phyloP scores from a whole-genome alignment of 1,284 basidiomycete species.

The Papiliotrema flavescens region DNA sequence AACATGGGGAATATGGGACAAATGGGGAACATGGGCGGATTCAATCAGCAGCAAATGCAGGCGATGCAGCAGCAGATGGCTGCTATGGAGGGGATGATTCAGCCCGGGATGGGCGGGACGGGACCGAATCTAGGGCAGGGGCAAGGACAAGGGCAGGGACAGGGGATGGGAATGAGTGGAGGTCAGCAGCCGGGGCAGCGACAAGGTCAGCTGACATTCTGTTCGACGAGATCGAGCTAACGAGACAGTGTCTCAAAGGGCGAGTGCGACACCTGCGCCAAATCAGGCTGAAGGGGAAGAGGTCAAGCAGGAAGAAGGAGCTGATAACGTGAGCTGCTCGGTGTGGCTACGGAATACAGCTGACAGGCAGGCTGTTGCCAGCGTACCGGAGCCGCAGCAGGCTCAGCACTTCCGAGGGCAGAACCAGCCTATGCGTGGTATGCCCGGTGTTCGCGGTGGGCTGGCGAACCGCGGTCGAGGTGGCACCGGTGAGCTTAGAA shows the following conservation, averaged over 20 bases:
- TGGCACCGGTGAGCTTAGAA: too few relatives aligned
- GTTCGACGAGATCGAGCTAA: too few relatives aligned
- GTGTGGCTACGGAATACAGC: not conserved
- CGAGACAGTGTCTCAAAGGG: slow-evolving; percentile 2
- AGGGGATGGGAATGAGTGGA: not conserved
- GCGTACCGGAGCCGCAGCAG: not conserved
- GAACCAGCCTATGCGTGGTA: slow-evolving; percentile 19
- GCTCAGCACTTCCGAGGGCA: slow-evolving; percentile 12
- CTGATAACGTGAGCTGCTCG: slow-evolving; percentile 10
- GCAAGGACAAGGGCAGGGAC: not conserved
- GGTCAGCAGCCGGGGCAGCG: not conserved
- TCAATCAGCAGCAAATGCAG: slow-evolving; percentile 28
- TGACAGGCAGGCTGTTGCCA: not conserved
- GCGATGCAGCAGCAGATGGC: slow-evolving; percentile 35
- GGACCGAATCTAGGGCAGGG: slow-evolving; percentile 6
- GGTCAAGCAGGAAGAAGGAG: slow-evolving; percentile 29
- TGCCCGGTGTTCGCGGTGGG: slow-evolving; percentile 17
- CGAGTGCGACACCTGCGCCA: slow-evolving; percentile 13
- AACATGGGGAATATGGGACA: slow-evolving; percentile 19
- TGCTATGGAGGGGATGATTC: slow-evolving; percentile 37
- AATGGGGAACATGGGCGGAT: slow-evolving; percentile 50
- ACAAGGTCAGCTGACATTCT: not conserved
- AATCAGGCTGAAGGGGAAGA: slow-evolving; percentile 11
- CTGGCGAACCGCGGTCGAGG: slow-evolving; percentile 32
- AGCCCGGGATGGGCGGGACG: slow-evolving; percentile 7